These are phyloP conservation scores for Pseudisothecium myosuroides DNA, from an alignment of 225 moss, liverwort and hornwort species.

Conservation along the genomic window DNA sequence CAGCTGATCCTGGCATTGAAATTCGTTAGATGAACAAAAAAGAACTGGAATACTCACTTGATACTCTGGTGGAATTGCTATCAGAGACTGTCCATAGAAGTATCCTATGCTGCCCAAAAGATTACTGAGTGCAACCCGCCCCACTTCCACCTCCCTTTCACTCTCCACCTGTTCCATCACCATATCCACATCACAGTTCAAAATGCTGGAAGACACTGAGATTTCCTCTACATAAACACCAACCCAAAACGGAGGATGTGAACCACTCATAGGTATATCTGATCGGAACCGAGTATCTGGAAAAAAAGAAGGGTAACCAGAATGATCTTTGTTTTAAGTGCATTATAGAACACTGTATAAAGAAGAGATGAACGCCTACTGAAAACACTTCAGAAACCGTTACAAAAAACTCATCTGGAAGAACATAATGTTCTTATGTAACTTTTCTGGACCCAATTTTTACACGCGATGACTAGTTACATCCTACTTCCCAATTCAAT, in stretches of 20 bases:
- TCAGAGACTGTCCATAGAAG: slow-evolving; percentile 79
- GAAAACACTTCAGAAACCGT: not conserved
- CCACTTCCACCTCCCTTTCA: slow-evolving; percentile 78
- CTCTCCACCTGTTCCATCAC: slow-evolving; percentile 38
- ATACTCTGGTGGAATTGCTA: slow-evolving; percentile 60
- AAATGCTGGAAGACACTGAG: not conserved
- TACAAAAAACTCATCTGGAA: not conserved
- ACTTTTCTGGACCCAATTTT: not conserved
- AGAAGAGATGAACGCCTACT: not conserved
- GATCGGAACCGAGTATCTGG: not conserved
- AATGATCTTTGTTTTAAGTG: not conserved
- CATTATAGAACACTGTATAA: not conserved
- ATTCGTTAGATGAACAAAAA: not conserved
- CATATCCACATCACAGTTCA: not conserved
- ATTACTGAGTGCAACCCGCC: slow-evolving; percentile 85
- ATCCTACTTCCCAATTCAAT: not conserved
- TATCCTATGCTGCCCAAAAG: slow-evolving; percentile 91
- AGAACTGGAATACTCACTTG: slow-evolving; percentile 16
- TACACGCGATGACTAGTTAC: not conserved
- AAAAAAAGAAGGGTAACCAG: not conserved
- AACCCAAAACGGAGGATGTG: not conserved
- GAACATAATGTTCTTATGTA: not conserved
- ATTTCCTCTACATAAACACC: not conserved
- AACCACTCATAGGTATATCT: not conserved
- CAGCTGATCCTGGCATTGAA: not conserved